These are phyloP conservation scores for Trichothecium roseum DNA, from an alignment of 2,329 filamentous ascomycete genomes.

Conservation along the genomic window DNA sequence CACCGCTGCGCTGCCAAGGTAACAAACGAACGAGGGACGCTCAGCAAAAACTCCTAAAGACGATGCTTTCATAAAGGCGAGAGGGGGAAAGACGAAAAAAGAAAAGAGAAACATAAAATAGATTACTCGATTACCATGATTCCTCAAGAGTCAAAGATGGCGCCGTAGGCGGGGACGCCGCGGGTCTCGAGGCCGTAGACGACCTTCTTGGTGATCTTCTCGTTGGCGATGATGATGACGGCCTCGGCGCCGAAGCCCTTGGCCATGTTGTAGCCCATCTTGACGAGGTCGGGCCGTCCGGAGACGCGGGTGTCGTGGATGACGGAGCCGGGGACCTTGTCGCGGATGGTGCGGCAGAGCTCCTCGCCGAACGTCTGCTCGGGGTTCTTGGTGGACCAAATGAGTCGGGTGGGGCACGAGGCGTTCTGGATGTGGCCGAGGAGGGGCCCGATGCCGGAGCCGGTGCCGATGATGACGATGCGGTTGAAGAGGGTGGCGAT, in stretches of 20 bases:
- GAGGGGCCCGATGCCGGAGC: conserved; percentile 58
- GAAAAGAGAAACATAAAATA: no score
- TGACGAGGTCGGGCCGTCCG: conserved; percentile 41
- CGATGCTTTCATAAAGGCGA: no score
- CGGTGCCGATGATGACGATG: conserved; percentile 55
- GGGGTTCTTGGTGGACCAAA: conserved; percentile 56
- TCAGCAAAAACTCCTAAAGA: no score
- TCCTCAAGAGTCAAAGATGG: conserved; percentile 49
- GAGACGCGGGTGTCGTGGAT: conserved; percentile 50
- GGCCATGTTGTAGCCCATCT: conserved; percentile 32
- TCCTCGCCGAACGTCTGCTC: conserved; percentile 45
- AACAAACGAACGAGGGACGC: no score
- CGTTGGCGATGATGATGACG: conserved; percentile 60
- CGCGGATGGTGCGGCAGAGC: conserved; percentile 39
- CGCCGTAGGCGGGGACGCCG: conserved; percentile 54
- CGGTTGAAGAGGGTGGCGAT: conserved; percentile 51
- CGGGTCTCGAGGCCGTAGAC: conserved; percentile 53
- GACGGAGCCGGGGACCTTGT: conserved; percentile 46
- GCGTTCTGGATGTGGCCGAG: conserved; percentile 41
- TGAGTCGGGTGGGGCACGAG: conserved; percentile 36
- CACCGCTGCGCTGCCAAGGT: no score
- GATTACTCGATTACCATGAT: conserved; percentile 48
- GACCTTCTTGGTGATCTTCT: conserved; percentile 48
- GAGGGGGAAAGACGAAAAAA: no score
- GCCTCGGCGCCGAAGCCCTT: conserved; percentile 48